Percentiles rank a stretch among this genome's conserved stretches.
Conservation (phyloP, 2,329 filamentous ascomycete genomes). For the Trichoderma arundinaceum region DNA sequence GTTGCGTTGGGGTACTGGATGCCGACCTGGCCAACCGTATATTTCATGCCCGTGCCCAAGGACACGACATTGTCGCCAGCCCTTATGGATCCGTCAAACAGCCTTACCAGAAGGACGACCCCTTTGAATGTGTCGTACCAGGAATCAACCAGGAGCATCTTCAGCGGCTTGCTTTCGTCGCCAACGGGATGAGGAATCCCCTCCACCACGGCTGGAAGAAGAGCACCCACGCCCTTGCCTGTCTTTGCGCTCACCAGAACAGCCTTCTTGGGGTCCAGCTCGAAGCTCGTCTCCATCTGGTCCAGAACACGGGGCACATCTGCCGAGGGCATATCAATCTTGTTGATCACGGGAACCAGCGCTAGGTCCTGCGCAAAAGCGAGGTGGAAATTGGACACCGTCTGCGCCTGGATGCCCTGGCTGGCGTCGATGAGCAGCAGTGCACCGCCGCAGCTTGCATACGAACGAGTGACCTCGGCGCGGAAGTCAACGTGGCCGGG, state of each 20-base stretch:
- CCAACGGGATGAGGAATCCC: slow-evolving; percentile 81
- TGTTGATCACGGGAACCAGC: slow-evolving; percentile 93
- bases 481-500: slow-evolving; percentile 98
- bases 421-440: slow-evolving; percentile 92
- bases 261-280: slow-evolving; percentile 76
- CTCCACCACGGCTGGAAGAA: slow-evolving; percentile 85
- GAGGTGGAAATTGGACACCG: slow-evolving; percentile 97
- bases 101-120: slow-evolving; percentile 85
- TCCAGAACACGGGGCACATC: slow-evolving; percentile 85
- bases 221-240: slow-evolving; percentile 80
- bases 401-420: slow-evolving; percentile 96
- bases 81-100: slow-evolving; percentile 86
- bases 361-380: slow-evolving; percentile 89
- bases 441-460: slow-evolving; percentile 93
- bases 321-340: slow-evolving; percentile 89
- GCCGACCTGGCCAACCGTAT: slow-evolving; percentile 93
- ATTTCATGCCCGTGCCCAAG: slow-evolving; percentile 85
- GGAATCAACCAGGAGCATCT: slow-evolving; percentile 90
- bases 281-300: slow-evolving; percentile 86
- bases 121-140: slow-evolving; percentile 98
- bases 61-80: slow-evolving; percentile 87
- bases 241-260: slow-evolving; percentile 89
- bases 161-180: slow-evolving; percentile 72
- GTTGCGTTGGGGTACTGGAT: slow-evolving; percentile 93
- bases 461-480: slow-evolving; percentile 92